Evolutionary conservation across 2,329 filamentous ascomycete genomes (phyloP).

Genomic region (Hysterium pulicare): DNA sequence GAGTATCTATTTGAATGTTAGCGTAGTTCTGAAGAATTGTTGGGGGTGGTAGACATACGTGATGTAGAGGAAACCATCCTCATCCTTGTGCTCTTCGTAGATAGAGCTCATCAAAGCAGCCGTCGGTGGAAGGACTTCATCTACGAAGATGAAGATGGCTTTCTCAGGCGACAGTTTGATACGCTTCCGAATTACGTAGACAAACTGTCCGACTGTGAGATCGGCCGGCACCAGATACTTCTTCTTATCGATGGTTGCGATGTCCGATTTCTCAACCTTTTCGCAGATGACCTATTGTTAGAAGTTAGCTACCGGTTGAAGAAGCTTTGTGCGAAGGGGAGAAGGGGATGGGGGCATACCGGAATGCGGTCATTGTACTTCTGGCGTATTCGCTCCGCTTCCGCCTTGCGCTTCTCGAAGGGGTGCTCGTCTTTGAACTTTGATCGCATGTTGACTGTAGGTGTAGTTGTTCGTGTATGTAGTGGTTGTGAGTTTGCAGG

Average conservation of each 20-base stretch:
- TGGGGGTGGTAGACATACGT: slow-evolving; percentile 57
- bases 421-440: slow-evolving; percentile 99
- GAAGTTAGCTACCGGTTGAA: slow-evolving; percentile 3
- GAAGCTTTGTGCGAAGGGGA: slow-evolving; percentile 2
- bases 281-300: slow-evolving; percentile 86
- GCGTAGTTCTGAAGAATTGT: slow-evolving; percentile 5
- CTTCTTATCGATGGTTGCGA: slow-evolving; percentile 99
- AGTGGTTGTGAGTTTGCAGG: slow-evolving; percentile 19
- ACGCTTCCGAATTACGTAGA: slow-evolving; percentile 99
- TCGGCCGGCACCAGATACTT: slow-evolving; percentile 98
- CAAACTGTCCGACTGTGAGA: slow-evolving; percentile 97
- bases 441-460: slow-evolving; percentile 72
- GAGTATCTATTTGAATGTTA: slow-evolving; percentile 64
- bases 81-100: slow-evolving; percentile 97
- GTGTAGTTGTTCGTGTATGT: slow-evolving; percentile 10
- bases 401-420: slow-evolving; percentile 99
- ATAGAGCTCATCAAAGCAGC: slow-evolving; percentile 99
- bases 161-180: slow-evolving; percentile 99
- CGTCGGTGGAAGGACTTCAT: slow-evolving; percentile 93
- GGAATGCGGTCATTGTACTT: slow-evolving; percentile 99
- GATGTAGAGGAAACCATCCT: slow-evolving; percentile 93
- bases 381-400: slow-evolving; percentile 98
- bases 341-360: slow-evolving; percentile 59
- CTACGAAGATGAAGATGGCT: slow-evolving; percentile 99
- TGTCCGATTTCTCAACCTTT: slow-evolving; percentile 99